A percentile compares a stretch with the other conserved stretches of the same genome.
phyloP scores from a whole-genome alignment of 2,329 filamentous ascomycete species.

The Polytolypa hystricis region DNA sequence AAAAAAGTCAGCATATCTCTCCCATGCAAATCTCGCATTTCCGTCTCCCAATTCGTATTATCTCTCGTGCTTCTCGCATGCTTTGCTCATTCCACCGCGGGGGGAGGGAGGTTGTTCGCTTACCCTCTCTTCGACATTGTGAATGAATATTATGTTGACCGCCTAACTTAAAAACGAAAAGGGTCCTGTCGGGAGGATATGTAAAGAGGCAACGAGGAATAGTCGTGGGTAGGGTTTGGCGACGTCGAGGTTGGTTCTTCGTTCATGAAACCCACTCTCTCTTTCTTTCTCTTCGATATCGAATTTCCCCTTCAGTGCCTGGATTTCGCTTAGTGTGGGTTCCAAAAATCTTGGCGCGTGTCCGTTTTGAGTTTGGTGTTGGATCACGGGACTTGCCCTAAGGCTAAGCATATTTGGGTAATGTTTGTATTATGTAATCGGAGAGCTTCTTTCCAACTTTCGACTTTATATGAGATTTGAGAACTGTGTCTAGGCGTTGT shows the following conservation, averaged over 20 bases:
- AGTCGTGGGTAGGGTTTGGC: constrained; percentile 13
- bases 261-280: too few species aligned
- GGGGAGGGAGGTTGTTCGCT: constrained; percentile 15
- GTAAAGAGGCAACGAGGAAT: background rate
- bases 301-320: constrained; percentile 18
- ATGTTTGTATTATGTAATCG: background rate
- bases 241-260: too few species aligned
- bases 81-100: background rate
- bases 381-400: constrained; percentile 24
- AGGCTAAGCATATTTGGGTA: constrained; percentile 17
- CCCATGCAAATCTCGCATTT: background rate
- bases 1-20: constrained; percentile 12
- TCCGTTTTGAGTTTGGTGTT: constrained; percentile 16
- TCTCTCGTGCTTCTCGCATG: background rate
- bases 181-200: constrained; percentile 20
- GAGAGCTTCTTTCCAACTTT: background rate
- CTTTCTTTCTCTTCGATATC: constrained; percentile 18
- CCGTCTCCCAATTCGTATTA: constrained; percentile 1
- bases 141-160: constrained; percentile 30
- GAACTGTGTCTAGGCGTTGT: too few species aligned
- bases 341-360: constrained; percentile 33
- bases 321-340: constrained; percentile 36
- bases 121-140: constrained; percentile 44
- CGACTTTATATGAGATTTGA: too few species aligned
- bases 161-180: constrained; percentile 27